phyloP scores from a whole-genome alignment of 805 yeast species.

The Grigorovia jiainica region DNA sequence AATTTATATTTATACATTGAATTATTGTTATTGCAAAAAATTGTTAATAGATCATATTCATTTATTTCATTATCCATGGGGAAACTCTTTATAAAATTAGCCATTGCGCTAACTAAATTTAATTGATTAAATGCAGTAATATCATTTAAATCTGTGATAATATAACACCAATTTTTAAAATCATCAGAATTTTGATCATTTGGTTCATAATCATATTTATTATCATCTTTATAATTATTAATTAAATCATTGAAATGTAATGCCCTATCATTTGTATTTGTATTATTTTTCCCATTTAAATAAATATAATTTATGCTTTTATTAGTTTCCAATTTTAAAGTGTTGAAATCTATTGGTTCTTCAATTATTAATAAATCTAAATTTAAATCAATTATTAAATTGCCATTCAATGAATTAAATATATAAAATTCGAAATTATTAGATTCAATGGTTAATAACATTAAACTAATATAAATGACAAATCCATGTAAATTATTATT shows the following conservation, averaged over 20 bases:
- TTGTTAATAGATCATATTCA: constrained; percentile 23
- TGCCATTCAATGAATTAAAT: not conserved
- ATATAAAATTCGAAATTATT: constrained; percentile 6
- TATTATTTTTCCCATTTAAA: no score
- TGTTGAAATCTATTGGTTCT: not conserved
- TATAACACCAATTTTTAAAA: constrained; percentile 27
- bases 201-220: constrained; percentile 23
- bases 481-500: constrained; percentile 30
- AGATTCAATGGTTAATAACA: constrained; percentile 28
- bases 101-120: constrained; percentile 43
- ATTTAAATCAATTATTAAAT: not conserved
- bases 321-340: no score
- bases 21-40: no score
- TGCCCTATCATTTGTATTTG: no score
- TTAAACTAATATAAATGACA: constrained; percentile 35
- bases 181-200: constrained; percentile 29
- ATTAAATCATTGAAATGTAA: constrained; percentile 23
- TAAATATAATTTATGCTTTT: no score
- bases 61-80: constrained; percentile 32
- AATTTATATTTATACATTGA: no score
- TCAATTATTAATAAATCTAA: not conserved
- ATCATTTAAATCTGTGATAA: constrained; percentile 16
- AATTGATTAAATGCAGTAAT: constrained; percentile 38
- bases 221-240: constrained; percentile 8
- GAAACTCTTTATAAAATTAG: constrained; percentile 35